Evolutionary conservation across 2,329 filamentous ascomycete species (phyloP).

Genomic region (Zarea fungicola): DNA sequence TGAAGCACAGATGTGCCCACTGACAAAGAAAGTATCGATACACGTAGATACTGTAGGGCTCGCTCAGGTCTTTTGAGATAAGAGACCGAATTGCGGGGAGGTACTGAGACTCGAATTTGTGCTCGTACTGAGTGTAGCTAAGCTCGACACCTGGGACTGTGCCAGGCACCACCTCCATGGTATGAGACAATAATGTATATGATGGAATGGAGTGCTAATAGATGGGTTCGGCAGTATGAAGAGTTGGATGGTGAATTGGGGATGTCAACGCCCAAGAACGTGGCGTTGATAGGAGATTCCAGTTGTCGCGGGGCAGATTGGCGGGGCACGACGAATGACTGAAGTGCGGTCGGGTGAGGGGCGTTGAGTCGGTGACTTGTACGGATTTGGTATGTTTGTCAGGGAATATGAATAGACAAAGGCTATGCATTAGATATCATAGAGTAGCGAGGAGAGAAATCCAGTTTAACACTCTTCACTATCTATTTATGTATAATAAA

Average conservation of each 20-base stretch:
- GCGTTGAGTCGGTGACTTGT: no score
- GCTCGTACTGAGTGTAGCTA: conserved; percentile 57
- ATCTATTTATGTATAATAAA: no score
- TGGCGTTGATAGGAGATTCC: conserved; percentile 9
- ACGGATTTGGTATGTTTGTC: no score
- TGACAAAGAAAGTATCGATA: conserved; percentile 97
- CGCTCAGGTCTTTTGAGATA: conserved; percentile 93
- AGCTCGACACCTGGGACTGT: conserved; percentile 41
- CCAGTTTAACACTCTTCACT: no score
- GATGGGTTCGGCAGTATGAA: no score
- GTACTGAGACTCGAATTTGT: conserved; percentile 56
- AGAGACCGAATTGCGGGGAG: conserved; percentile 84
- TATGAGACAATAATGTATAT: neutral
- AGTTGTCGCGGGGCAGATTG: conserved; percentile 1
- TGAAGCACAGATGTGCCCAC: conserved; percentile 96
- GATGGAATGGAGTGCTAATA: neutral
- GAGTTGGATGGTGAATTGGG: neutral
- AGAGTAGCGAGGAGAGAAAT: no score
- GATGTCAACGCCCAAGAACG: neutral
- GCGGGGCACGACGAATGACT: conserved; percentile 10
- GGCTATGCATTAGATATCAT: no score
- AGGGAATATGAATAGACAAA: no score
- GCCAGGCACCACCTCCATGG: conserved; percentile 28
- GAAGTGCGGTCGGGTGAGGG: no score
- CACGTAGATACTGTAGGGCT: conserved; percentile 98